Percentiles rank a stretch among this genome's conserved stretches.
Conservation (phyloP, 2,329 filamentous ascomycete species). For the Dendryphion nanum region DNA sequence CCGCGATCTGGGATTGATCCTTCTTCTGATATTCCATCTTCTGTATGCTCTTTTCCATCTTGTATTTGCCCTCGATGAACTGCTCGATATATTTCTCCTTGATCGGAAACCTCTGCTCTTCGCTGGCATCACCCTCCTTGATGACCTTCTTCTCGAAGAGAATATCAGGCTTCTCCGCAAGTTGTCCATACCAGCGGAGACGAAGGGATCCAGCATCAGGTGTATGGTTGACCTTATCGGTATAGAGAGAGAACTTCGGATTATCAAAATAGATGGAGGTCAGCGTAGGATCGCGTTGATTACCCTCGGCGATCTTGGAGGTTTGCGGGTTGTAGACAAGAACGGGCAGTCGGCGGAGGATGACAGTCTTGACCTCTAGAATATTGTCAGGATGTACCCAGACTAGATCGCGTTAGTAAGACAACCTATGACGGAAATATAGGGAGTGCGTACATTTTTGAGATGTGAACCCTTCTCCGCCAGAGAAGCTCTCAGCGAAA, state of each 20-base stretch:
- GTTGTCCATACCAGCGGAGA: constrained; percentile 86
- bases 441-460: constrained; percentile 71
- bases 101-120: constrained; percentile 77
- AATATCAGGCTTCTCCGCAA: constrained; percentile 76
- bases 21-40: constrained; percentile 78
- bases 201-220: constrained; percentile 78
- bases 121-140: constrained; percentile 70
- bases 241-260: constrained; percentile 80
- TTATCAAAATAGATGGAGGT: constrained; percentile 97
- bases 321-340: constrained; percentile 90
- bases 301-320: constrained; percentile 76
- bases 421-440: not conserved
- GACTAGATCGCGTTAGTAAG: constrained; percentile 53
- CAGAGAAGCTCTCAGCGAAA: constrained; percentile 41
- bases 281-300: constrained; percentile 78
- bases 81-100: constrained; percentile 92
- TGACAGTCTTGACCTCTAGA: constrained; percentile 93
- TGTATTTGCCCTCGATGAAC: constrained; percentile 83
- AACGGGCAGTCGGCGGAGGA: constrained; percentile 84
- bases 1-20: constrained; percentile 63
- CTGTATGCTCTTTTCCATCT: constrained; percentile 84
- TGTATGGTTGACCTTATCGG: constrained; percentile 75
- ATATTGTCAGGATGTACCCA: constrained; percentile 97
- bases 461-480: constrained; percentile 71
- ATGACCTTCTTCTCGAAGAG: constrained; percentile 87